Evolutionary conservation across 345 rosid genomes (phyloP), one percentile per base, ranked within the genome.

Genomic region (Excoecaria cochinchinensis): DNA sequence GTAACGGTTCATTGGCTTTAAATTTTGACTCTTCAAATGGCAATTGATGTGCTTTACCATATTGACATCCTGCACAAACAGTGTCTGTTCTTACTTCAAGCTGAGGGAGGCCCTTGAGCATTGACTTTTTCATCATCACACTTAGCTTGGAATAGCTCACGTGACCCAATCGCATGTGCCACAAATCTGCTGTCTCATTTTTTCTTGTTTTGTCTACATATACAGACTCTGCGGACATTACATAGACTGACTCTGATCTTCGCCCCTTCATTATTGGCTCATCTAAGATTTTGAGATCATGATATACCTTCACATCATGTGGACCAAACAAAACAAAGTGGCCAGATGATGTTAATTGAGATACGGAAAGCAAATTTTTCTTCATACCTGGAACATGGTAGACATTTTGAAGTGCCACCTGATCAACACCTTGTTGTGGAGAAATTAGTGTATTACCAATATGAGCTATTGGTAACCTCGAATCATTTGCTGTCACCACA

Each of bases 291-390:
- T 68, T 19, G 4, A 68, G 71, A 12, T 68, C 9, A 1, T 14
- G 13, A n/a, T 44, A 67, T 3, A 47, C 25, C 50, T 40, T 65
- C 69, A 65, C 51, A 38, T 40, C 51, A 38, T n/a, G 7, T 16
- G 15, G 69, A 67, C 70, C 70, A 42, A 44, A 67, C 15, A 67
- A 8, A 42, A 67, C 70, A 44, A 44, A 67, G 16, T 67, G 53
- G 16, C 53, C 17, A 17, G 25, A 67, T 17, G 70, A 44, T 67
- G 55, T 67, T 44, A 42, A 42, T 67, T 67, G 36, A 17, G 70
- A 0, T 0, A 46, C 36, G 1, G 36, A 42, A 0, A 19, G 50
- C 9, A 67, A 2, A 47, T 17, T 44, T n/a, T 47, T 42, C 55
- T 47, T 67, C 70, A 22, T 67, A 7, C 47, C 4, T 9, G 19